A percentile compares a stretch with the other conserved stretches of the same genome.
These are phyloP conservation scores for Aegilops tauschii DNA, from an alignment of 176 grass and related monocot genomes.

Conservation along the genomic window DNA sequence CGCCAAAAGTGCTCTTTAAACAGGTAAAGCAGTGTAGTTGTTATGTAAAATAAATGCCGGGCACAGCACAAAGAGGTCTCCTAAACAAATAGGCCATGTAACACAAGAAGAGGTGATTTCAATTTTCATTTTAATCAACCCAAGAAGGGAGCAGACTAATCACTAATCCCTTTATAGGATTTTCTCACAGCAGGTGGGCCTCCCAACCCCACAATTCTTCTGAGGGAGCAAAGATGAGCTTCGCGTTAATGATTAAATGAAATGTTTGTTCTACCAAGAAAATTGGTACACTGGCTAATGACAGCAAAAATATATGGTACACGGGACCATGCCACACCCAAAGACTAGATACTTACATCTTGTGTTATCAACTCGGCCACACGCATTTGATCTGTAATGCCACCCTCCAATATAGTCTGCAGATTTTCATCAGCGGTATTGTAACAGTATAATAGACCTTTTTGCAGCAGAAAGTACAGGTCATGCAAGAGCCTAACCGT, in stretches of 20 bases:
- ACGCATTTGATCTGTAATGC: slow-evolving; percentile 91
- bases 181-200: neutral
- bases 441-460: slow-evolving; percentile 4
- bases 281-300: slow-evolving; percentile 1
- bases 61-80: neutral
- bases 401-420: slow-evolving; percentile 89
- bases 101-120: neutral
- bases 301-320: neutral
- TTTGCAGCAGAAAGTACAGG: slow-evolving; percentile 1
- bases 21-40: neutral
- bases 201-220: neutral
- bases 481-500: neutral
- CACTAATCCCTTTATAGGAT: neutral
- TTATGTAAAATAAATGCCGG: neutral
- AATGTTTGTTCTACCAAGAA: slow-evolving; percentile 4
- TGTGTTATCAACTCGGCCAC: slow-evolving; percentile 92
- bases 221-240: neutral
- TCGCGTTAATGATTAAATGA: neutral
- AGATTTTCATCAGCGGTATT: slow-evolving; percentile 31
- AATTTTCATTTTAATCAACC: neutral
- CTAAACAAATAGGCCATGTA: neutral
- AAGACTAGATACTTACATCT: slow-evolving; percentile 71
- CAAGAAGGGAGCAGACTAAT: neutral
- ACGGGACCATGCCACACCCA: neutral
- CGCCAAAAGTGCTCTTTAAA: no score